Evolutionary conservation across 1,284 basidiomycete genomes (phyloP), one percentile per base, ranked within the genome.

Genomic region (Athelia sp.): DNA sequence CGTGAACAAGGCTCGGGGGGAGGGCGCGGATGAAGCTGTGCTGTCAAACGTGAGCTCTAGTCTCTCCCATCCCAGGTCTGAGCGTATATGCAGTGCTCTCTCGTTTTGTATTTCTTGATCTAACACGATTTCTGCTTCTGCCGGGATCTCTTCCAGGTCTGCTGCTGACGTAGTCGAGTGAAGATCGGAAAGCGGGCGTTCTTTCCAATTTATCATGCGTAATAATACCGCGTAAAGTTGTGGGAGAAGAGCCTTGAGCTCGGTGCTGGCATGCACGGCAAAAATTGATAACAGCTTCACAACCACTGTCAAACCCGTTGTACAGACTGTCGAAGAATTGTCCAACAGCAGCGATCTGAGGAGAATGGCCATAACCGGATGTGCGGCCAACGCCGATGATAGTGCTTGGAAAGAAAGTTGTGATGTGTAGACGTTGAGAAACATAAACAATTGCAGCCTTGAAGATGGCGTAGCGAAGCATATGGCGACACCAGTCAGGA

Each of bases 281-380:
- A 89, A 73, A 26, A 82, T 74, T 21, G 87, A 87, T n/a, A 91
- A 69, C 4, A 88, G 62, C 64, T 87, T 89, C 51, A 81, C 77
- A 18, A 90, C 60, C 6, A 85, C 69, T 1, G 75, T 77, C 36
- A 89, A 67, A 6, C 74, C 80, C 45, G 84, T 74, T 2, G 78
- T 79, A 55, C 82, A 84, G 22, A 76, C 69, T 1, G 82, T 87
- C 8, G 86, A 80, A 23, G 87, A 89, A 51, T 79, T 81, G 61
- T 91, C 88, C 54, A 88, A 69, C 24, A 84, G 66, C 22, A 90
- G 71, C 2, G 82, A 89, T 45, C 75, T 63, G 2, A 87, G 61
- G 18, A 91, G 61, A 54, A 73, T 81, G 17, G 69, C 66, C 66
- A 85, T 76, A 46, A 91, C 71, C 4, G 79, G 74, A 58, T 88